Evolutionary conservation across 1,139 yeast genomes (phyloP).

Genomic region (Kodamaea plutei): DNA sequence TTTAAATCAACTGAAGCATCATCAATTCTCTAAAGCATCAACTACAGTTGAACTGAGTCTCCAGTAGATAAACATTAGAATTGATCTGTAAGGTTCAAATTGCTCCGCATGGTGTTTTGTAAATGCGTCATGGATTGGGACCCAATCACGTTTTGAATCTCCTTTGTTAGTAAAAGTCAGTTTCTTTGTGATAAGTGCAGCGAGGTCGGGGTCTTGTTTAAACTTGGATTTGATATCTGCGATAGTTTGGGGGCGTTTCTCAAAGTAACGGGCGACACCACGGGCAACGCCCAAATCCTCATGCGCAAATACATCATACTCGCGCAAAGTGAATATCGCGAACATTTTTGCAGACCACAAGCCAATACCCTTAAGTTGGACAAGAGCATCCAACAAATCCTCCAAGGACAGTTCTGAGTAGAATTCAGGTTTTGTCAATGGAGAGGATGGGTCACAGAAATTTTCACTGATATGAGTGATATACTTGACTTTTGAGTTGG

Average conservation of each 20-base stretch:
- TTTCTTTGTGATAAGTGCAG: slow-evolving; percentile 27
- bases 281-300: slow-evolving; percentile 85
- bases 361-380: slow-evolving; percentile 73
- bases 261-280: slow-evolving; percentile 66
- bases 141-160: slow-evolving; percentile 49
- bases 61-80: slow-evolving; percentile 76
- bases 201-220: slow-evolving; percentile 26
- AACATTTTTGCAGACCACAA: slow-evolving; percentile 93
- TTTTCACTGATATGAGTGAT: slow-evolving; percentile 57
- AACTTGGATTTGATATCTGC: slow-evolving; percentile 35
- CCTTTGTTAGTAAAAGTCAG: slow-evolving; percentile 36
- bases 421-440: slow-evolving; percentile 28
- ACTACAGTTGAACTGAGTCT: slow-evolving; percentile 57
- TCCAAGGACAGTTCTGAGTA: slow-evolving; percentile 29
- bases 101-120: slow-evolving; percentile 51
- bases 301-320: slow-evolving; percentile 67
- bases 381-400: slow-evolving; percentile 54
- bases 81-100: slow-evolving; percentile 65
- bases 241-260: slow-evolving; percentile 50
- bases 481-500: slow-evolving; percentile 66
- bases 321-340: slow-evolving; percentile 60
- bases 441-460: slow-evolving; percentile 38
- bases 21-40: slow-evolving; percentile 47
- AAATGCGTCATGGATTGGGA: slow-evolving; percentile 57
- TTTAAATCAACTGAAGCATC: too few species aligned